A percentile compares a stretch with the other conserved stretches of the same genome.
Conservation (phyloP, 2,329 filamentous ascomycete species). For the Cladosporium sp. region DNA sequence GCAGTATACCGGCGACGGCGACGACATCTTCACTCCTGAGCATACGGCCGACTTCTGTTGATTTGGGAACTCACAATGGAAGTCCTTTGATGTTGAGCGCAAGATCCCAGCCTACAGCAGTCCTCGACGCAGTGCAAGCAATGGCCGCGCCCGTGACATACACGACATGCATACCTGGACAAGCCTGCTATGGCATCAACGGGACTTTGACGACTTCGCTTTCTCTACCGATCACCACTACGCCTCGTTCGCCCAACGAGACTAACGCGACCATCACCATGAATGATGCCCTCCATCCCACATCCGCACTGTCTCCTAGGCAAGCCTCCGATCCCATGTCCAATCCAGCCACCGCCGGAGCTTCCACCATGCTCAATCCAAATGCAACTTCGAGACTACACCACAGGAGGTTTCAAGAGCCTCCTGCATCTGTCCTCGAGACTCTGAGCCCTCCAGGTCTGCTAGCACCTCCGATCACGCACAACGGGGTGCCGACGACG, state of each 20-base stretch:
- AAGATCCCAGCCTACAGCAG: not conserved
- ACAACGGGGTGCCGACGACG: too few species aligned
- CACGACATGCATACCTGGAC: not conserved
- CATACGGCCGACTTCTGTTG: too few species aligned
- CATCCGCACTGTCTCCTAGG: not conserved
- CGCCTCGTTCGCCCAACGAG: not conserved
- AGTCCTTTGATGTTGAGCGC: too few species aligned
- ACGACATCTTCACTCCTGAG: too few species aligned
- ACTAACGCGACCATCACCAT: not conserved
- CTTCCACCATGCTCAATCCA: not conserved
- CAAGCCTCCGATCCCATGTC: not conserved
- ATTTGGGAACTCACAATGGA: too few species aligned
- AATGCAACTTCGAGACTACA: not conserved
- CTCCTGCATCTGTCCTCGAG: too few species aligned
- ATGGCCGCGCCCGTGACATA: not conserved
- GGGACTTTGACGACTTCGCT: not conserved
- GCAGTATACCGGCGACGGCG: too few species aligned
- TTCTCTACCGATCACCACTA: not conserved
- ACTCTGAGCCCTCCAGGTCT: too few species aligned
- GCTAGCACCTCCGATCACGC: too few species aligned
- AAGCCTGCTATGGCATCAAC: not conserved
- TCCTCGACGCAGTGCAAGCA: not conserved
- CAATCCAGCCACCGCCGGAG: not conserved
- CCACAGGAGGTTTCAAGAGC: too few species aligned
- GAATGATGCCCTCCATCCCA: not conserved